A percentile compares a stretch with the other conserved stretches of the same genome.
Evolutionary conservation across 371 early-diverging fungal species (phyloP).

Genomic region (Mucor ambiguus): DNA sequence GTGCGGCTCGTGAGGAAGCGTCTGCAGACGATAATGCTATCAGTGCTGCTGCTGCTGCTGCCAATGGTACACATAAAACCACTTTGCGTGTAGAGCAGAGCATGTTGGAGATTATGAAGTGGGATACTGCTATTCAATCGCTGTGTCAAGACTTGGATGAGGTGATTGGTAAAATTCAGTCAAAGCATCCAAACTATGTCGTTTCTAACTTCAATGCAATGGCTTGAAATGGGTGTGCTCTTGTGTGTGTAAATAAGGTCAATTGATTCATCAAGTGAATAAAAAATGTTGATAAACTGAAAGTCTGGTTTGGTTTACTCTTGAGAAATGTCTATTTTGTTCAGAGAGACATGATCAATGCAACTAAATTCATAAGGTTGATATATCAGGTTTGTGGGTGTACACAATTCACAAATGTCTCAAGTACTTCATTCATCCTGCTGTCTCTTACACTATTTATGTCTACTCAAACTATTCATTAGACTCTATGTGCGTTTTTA

Average conservation of each 20-base stretch:
- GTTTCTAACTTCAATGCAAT: constrained; percentile 12
- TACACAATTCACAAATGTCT: too few relatives aligned
- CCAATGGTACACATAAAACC: constrained; percentile 28
- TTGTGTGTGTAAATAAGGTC: background rate
- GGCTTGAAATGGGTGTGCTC: background rate
- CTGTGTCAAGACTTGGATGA: constrained; percentile 65
- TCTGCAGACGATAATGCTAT: constrained; percentile 27
- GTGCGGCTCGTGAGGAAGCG: constrained; percentile 38
- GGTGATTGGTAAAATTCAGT: constrained; percentile 54
- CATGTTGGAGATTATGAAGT: constrained; percentile 53
- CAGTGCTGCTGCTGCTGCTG: constrained; percentile 38
- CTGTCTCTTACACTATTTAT: too few relatives aligned
- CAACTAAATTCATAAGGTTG: too few relatives aligned
- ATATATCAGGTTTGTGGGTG: too few relatives aligned
- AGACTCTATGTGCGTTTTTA: too few relatives aligned
- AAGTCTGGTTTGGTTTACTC: too few relatives aligned
- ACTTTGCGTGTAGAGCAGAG: constrained; percentile 45
- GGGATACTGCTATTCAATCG: constrained; percentile 65
- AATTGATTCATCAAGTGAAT: background rate
- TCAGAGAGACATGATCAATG: too few relatives aligned
- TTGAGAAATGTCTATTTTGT: too few relatives aligned
- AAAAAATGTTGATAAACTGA: background rate
- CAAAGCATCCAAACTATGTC: constrained; percentile 57
- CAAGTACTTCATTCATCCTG: too few relatives aligned
- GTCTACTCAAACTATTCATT: too few relatives aligned